Evolutionary conservation across 805 yeast species (phyloP).

Genomic region (Ogataea paradorogensis): DNA sequence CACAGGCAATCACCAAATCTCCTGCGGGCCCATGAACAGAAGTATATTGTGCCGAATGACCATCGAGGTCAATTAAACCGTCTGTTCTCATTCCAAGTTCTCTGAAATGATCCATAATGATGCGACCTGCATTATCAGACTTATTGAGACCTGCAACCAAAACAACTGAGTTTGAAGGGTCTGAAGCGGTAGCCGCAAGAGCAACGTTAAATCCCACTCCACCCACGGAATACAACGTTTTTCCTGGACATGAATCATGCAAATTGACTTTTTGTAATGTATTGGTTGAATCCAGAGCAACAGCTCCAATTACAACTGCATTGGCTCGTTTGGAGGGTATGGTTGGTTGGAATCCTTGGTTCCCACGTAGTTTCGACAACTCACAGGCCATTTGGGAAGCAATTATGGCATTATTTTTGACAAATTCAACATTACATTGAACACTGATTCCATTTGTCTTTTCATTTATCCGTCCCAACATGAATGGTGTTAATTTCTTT

Average conservation of each 20-base stretch:
- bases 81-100: constrained; percentile 30
- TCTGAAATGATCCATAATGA: constrained; percentile 34
- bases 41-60: constrained; percentile 65
- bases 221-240: constrained; percentile 56
- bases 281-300: constrained; percentile 73
- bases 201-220: constrained; percentile 86
- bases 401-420: constrained; percentile 66
- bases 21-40: constrained; percentile 65
- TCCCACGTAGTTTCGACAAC: constrained; percentile 25
- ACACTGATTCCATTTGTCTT: constrained; percentile 72
- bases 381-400: constrained; percentile 67
- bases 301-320: constrained; percentile 62
- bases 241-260: constrained; percentile 75
- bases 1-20: constrained; percentile 68
- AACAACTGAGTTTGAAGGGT: constrained; percentile 30
- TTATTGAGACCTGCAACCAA: constrained; percentile 58
- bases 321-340: constrained; percentile 10
- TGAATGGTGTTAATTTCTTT: constrained; percentile 75
- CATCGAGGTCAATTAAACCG: constrained; percentile 36
- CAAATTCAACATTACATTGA: constrained; percentile 69
- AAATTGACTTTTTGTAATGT: constrained; percentile 35
- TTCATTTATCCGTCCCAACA: constrained; percentile 60
- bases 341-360: constrained; percentile 1
- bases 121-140: constrained; percentile 50
- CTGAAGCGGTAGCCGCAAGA: constrained; percentile 48